These are phyloP conservation scores for Tephrocybe rancida DNA, from an alignment of 768 basidiomycete species.

Conservation along the genomic window DNA sequence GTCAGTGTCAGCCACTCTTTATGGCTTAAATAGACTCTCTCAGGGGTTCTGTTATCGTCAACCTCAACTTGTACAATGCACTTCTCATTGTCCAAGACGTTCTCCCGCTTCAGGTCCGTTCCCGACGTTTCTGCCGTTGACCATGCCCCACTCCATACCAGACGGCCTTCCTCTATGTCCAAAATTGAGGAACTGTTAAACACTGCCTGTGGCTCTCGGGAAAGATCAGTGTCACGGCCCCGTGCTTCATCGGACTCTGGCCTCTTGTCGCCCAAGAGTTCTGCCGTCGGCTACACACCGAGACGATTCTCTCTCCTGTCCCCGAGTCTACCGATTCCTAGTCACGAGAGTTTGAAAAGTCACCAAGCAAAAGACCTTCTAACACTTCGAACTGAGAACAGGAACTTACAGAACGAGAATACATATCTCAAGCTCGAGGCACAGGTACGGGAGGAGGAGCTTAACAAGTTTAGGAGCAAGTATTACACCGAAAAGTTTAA, in stretches of 20 bases:
- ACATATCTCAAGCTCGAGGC: slow-evolving; percentile 25
- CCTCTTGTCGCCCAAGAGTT: neutral
- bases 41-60: too few relatives aligned
- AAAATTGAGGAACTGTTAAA: slow-evolving; percentile 4
- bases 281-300: neutral
- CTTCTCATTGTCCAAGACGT: slow-evolving; percentile 16
- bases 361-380: neutral
- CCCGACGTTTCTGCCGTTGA: slow-evolving; percentile 4
- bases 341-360: neutral
- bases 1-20: slow-evolving; percentile 2
- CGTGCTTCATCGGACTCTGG: slow-evolving; percentile 4
- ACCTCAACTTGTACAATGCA: too few relatives aligned
- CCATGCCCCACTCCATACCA: neutral
- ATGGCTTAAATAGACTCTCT: too few relatives aligned
- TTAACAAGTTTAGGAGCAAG: slow-evolving; percentile 26
- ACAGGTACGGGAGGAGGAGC: slow-evolving; percentile 25
- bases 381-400: slow-evolving; percentile 30
- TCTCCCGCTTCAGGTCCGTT: slow-evolving; percentile 13
- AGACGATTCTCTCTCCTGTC: neutral
- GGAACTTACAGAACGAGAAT: slow-evolving; percentile 19
- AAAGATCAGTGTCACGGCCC: neutral
- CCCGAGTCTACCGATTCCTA: neutral
- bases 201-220: neutral
- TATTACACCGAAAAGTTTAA: slow-evolving; percentile 29
- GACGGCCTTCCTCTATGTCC: slow-evolving; percentile 14